Conservation (phyloP, 1,139 yeast genomes). For the Suhomyces yuchorum region DNA sequence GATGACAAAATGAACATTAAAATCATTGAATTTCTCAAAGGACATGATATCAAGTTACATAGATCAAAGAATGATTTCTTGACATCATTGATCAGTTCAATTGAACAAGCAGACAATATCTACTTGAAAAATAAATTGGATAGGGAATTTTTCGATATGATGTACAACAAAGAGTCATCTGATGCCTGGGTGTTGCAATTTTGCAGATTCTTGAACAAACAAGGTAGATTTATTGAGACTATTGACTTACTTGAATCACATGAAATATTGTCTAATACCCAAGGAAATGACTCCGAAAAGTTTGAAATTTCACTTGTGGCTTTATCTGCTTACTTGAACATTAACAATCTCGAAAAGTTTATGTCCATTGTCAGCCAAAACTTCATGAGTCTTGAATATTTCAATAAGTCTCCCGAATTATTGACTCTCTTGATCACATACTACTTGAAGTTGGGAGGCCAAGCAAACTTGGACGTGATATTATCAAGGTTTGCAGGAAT, state of each 20-base stretch:
- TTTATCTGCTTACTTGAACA: constrained; percentile 21
- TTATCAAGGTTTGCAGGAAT: constrained; percentile 20
- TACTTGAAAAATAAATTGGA: constrained; percentile 23
- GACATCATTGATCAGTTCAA: constrained; percentile 16
- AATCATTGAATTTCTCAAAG: constrained; percentile 21
- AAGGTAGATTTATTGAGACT: constrained; percentile 14
- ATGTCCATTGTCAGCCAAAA: constrained; percentile 20
- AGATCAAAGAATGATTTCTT: constrained; percentile 2
- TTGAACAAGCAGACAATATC: constrained; percentile 22
- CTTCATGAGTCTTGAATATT: constrained; percentile 12
- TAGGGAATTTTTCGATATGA: constrained; percentile 15
- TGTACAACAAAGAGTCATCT: constrained; percentile 17
- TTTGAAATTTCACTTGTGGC: constrained; percentile 16
- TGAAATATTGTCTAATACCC: constrained; percentile 5
- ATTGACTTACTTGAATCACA: constrained; percentile 14
- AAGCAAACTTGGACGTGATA: constrained; percentile 22
- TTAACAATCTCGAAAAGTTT: constrained; percentile 19
- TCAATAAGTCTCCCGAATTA: constrained; percentile 21
- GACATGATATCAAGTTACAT: constrained; percentile 13
- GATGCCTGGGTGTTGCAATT: constrained; percentile 24
- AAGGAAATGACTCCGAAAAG: constrained; percentile 7
- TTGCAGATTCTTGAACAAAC: constrained; percentile 21
- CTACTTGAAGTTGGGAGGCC: constrained; percentile 19
- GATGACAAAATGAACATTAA: constrained; percentile 35
- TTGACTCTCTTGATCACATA: constrained; percentile 27